Percentiles rank a stretch among this genome's conserved stretches.
These are phyloP conservation scores for Liriodendron chinense DNA, from an alignment of 164 flowering plant genomes.

Conservation along the genomic window DNA sequence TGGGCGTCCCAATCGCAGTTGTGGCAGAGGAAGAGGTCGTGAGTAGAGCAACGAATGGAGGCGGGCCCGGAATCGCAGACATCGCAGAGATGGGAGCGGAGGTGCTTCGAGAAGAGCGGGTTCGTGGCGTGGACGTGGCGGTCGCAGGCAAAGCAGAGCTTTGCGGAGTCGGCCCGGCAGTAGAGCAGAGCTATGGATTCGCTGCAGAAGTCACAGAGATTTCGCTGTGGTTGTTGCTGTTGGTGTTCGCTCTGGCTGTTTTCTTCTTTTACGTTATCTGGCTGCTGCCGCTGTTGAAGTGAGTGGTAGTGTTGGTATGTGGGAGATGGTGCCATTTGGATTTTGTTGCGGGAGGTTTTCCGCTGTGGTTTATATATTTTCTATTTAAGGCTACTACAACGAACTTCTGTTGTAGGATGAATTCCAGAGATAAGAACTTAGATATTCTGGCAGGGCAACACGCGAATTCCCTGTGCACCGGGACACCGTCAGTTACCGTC, in stretches of 20 bases:
- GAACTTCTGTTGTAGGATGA: no score
- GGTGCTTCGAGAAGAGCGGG: slow-evolving; percentile 67
- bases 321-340: neutral
- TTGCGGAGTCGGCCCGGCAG: slow-evolving; percentile 85
- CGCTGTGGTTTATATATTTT: no score
- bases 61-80: slow-evolving; percentile 53
- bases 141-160: slow-evolving; percentile 77
- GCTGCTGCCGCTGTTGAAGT: neutral
- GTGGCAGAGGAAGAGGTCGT: slow-evolving; percentile 56
- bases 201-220: slow-evolving; percentile 69
- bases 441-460: no score
- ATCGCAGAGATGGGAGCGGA: slow-evolving; percentile 67
- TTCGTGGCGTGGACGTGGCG: slow-evolving; percentile 69
- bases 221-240: slow-evolving; percentile 3
- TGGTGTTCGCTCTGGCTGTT: neutral
- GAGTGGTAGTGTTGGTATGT: neutral
- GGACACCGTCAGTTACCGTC: no score
- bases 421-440: no score
- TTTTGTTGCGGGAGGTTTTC: neutral
- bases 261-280: neutral
- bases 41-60: slow-evolving; percentile 59
- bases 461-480: no score
- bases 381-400: no score
- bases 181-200: slow-evolving; percentile 51
- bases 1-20: slow-evolving; percentile 84